Evolutionary conservation across 345 rosid species (phyloP).

Genomic region (Eucalyptus sp.): DNA sequence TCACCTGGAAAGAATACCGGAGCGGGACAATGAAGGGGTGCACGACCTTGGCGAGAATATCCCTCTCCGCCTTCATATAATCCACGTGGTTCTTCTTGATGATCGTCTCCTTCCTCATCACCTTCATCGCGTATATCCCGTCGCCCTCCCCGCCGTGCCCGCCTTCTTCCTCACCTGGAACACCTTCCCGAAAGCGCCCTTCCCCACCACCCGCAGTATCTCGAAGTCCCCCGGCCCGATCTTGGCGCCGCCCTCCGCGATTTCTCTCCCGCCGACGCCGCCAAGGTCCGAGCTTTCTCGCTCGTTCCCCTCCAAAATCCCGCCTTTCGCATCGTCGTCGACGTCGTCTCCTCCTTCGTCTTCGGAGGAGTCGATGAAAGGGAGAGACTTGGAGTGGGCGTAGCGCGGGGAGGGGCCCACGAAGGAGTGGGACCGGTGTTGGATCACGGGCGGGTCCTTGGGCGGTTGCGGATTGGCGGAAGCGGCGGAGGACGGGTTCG

Average conservation of each 20-base stretch:
- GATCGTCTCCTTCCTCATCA: constrained; percentile 55
- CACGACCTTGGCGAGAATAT: constrained; percentile 55
- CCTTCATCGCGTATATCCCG: constrained; percentile 71
- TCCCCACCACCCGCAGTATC: constrained; percentile 53
- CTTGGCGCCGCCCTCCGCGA: not conserved
- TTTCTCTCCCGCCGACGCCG: not conserved
- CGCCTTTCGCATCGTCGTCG: not conserved
- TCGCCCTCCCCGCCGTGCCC: constrained; percentile 21
- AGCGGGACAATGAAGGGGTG: constrained; percentile 70
- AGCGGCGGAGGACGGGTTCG: not conserved
- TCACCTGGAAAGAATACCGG: constrained; percentile 69
- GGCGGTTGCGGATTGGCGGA: not conserved
- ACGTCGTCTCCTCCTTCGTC: constrained; percentile 8
- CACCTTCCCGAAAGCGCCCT: constrained; percentile 69
- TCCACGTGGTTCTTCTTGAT: constrained; percentile 68
- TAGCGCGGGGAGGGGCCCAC: constrained; percentile 73
- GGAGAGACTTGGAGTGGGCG: constrained; percentile 32
- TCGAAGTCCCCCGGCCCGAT: constrained; percentile 55
- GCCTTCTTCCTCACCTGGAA: constrained; percentile 45
- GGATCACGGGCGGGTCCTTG: constrained; percentile 40
- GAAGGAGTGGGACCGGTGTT: constrained; percentile 60
- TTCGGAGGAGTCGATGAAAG: constrained; percentile 3
- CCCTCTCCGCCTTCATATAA: constrained; percentile 71
- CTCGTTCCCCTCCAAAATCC: not conserved
- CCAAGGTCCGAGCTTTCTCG: not conserved